Evolutionary conservation across 2,329 filamentous ascomycete species (phyloP).

Genomic region (Sporothrix schenckii): DNA sequence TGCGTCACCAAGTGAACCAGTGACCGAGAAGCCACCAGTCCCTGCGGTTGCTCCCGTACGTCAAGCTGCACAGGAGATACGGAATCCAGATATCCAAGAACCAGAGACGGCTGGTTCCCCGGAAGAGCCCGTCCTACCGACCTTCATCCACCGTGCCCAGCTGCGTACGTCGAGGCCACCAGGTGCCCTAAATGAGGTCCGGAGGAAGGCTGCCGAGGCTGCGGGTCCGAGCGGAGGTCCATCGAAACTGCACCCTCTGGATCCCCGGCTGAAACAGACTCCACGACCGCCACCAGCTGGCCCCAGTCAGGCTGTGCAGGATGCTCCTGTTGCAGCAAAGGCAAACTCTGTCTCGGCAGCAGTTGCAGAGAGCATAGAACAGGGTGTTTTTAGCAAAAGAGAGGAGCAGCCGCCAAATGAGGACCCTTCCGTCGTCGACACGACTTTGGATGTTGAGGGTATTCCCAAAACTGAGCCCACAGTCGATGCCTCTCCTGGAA

Average conservation of each 20-base stretch:
- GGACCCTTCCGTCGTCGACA: neutral
- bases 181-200: constrained; percentile 22
- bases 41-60: neutral
- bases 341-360: constrained; percentile 37
- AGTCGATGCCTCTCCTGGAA: neutral
- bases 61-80: neutral
- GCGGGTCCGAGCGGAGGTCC: neutral
- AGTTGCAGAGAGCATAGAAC: constrained; percentile 48
- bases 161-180: constrained; percentile 20
- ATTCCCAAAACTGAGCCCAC: neutral
- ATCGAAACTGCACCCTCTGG: constrained; percentile 35
- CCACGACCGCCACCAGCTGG: neutral
- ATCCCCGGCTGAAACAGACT: constrained; percentile 33
- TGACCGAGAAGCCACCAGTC: neutral
- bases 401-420: neutral
- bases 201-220: constrained; percentile 14
- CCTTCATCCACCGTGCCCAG: constrained; percentile 32
- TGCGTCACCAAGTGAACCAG: neutral
- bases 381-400: constrained; percentile 51
- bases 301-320: neutral
- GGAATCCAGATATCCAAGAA: neutral
- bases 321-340: neutral
- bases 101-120: neutral
- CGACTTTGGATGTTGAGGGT: neutral
- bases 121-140: constrained; percentile 32